Base-by-base conservation (phyloP, 2,329 filamentous ascomycete genomes). In the Alternaria brassicae region DNA sequence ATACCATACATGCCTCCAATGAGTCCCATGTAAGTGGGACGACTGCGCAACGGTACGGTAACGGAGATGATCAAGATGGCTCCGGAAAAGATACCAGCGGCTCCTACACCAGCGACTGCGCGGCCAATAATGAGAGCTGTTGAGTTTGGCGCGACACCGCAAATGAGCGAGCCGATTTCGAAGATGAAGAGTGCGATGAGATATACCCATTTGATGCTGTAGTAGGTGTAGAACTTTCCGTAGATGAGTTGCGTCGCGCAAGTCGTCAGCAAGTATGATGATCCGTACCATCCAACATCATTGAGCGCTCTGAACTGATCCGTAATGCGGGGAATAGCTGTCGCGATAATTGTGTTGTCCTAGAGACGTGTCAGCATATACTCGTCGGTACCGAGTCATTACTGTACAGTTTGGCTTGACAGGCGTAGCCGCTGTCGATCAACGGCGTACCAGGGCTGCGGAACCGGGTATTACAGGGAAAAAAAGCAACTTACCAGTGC, bases 141-240 rank as follows among this genome's bases (percentile, higher is more conserved):
- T 5, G 81, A 83, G 62, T 79, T 83, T 12, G 82, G 82, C 7
- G 83, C 83, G 27, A 80, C 77, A 63, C 80, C 84, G 60, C 83
- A 85, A 53, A 86, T 74, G 12, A 82, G 73, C n/a, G 80, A 82
- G 17, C 84, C 84, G 51, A 85, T 56, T 66, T 84, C 82, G 70
- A 85, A 85, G 68, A 83, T 79, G 59, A 75, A 64, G 23, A 84
- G 73, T 0, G 80, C 79, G 15, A 62, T 61, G 8, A 84, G 62
- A 67, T 79, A 84, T 41, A 81, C 72, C 76, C 77, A 81, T 70
- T 84, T 85, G 68, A 78, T 78, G 13, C 69, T 73, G 65, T 81
- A 82, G 72, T 78, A 82, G 28, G 80, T 81, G 69, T 82, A 83
- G 52, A 83, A 74, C 56, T 78, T 78, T 47, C 76, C 75, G 64